These are phyloP conservation scores for Neonectria coccinea DNA, from an alignment of 2,329 filamentous ascomycete genomes.

Conservation along the genomic window DNA sequence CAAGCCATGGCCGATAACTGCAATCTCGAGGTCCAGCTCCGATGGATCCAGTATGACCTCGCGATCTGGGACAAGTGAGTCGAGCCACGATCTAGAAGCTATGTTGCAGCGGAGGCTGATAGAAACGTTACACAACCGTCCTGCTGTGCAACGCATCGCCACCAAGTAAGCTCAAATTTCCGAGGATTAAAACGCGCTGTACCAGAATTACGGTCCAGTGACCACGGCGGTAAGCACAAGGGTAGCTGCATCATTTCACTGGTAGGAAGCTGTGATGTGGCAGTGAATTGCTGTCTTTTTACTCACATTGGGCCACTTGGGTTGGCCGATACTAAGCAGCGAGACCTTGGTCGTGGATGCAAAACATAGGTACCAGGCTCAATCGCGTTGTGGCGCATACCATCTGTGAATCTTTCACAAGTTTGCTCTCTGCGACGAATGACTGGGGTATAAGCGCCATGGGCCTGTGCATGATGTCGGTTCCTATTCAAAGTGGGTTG, in stretches of 20 bases:
- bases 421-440: background rate
- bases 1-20: constrained; percentile 15
- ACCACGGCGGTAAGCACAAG: constrained; percentile 27
- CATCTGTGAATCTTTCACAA: background rate
- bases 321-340: constrained; percentile 5
- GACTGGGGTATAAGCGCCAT: background rate
- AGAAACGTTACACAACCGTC: constrained; percentile 17
- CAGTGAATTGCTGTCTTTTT: constrained; percentile 13
- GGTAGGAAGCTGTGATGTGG: constrained; percentile 21
- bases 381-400: too few species aligned
- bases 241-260: constrained; percentile 23
- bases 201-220: constrained; percentile 22
- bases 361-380: background rate
- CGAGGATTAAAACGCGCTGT: constrained; percentile 19
- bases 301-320: constrained; percentile 15
- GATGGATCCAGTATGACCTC: constrained; percentile 1
- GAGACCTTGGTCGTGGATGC: background rate
- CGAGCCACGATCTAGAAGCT: background rate
- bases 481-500: background rate
- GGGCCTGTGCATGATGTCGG: background rate
- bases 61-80: constrained; percentile 23
- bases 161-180: constrained; percentile 35
- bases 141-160: constrained; percentile 30
- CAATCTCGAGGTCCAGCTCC: background rate
- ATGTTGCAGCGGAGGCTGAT: constrained; percentile 18